Evolutionary conservation across 108 stramenopile species (phyloP).

Genomic region (Cyclotella cryptica): DNA sequence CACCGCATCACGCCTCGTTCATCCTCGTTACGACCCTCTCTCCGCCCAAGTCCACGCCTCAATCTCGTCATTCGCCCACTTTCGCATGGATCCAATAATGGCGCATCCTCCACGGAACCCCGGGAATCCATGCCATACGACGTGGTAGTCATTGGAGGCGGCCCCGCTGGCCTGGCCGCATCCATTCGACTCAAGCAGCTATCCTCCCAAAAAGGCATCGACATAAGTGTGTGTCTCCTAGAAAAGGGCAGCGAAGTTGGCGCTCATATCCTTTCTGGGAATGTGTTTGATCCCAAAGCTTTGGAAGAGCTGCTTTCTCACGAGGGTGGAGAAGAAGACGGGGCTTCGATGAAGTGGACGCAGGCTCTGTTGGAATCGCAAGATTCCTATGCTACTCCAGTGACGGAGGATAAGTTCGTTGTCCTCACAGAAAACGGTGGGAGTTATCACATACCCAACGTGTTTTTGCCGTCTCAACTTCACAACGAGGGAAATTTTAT

Average conservation of each 20-base stretch:
- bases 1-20: neutral
- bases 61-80: no score
- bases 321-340: slow-evolving; percentile 63
- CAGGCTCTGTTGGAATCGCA: slow-evolving; percentile 62
- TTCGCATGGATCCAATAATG: no score
- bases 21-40: neutral
- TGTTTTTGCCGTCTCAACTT: slow-evolving; percentile 85
- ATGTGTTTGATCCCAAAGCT: slow-evolving; percentile 98
- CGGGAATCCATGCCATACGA: slow-evolving; percentile 92
- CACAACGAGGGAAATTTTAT: slow-evolving; percentile 99
- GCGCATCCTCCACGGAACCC: slow-evolving; percentile 1
- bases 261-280: slow-evolving; percentile 97
- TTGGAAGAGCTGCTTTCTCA: slow-evolving; percentile 95
- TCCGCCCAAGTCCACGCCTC: neutral
- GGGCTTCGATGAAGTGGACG: slow-evolving; percentile 57
- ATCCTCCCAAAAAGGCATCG: slow-evolving; percentile 78
- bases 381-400: slow-evolving; percentile 85
- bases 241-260: slow-evolving; percentile 99
- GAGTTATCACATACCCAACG: slow-evolving; percentile 72
- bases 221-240: slow-evolving; percentile 96
- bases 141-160: slow-evolving; percentile 90
- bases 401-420: slow-evolving; percentile 87
- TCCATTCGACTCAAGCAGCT: slow-evolving; percentile 97
- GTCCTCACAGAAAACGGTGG: slow-evolving; percentile 75
- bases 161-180: slow-evolving; percentile 95